Evolutionary conservation across 1,139 yeast species (phyloP).

Genomic region (Blastobotrys ciferrii): DNA sequence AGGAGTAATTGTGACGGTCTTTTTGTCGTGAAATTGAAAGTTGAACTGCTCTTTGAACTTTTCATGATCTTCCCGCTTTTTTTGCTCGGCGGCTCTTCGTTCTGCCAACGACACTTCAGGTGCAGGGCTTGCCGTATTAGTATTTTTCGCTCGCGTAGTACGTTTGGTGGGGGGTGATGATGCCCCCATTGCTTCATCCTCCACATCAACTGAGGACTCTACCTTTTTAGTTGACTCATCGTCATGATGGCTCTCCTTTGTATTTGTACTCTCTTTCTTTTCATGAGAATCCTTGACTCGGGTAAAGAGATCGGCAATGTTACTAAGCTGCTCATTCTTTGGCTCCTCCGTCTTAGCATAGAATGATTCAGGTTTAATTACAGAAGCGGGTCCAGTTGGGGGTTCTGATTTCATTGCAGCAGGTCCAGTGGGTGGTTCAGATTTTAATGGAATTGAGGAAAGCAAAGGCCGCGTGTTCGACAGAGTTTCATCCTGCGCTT

Average conservation of each 20-base stretch:
- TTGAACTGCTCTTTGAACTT: slow-evolving; percentile 20
- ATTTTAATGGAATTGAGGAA: neutral
- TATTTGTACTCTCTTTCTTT: no score
- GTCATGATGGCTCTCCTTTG: neutral
- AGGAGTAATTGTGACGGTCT: slow-evolving; percentile 31
- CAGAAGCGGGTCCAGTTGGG: neutral
- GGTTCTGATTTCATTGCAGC: neutral
- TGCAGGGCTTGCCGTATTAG: neutral
- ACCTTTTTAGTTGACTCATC: neutral
- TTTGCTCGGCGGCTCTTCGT: neutral
- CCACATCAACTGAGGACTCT: slow-evolving; percentile 3
- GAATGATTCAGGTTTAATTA: neutral
- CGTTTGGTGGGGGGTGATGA: neutral
- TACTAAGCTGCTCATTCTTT: neutral
- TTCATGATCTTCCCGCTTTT: slow-evolving; percentile 7
- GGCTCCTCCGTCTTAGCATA: neutral
- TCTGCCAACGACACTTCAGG: neutral
- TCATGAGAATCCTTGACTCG: neutral
- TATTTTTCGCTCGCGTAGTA: slow-evolving; percentile 14
- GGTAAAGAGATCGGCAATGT: neutral
- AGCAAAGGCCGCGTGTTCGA: neutral
- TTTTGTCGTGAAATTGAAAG: slow-evolving; percentile 31
- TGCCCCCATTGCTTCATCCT: neutral
- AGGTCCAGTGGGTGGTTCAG: neutral
- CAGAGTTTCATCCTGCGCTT: neutral